phyloP scores from a whole-genome alignment of 768 basidiomycete genomes.

The Psilocybe tampanensis region DNA sequence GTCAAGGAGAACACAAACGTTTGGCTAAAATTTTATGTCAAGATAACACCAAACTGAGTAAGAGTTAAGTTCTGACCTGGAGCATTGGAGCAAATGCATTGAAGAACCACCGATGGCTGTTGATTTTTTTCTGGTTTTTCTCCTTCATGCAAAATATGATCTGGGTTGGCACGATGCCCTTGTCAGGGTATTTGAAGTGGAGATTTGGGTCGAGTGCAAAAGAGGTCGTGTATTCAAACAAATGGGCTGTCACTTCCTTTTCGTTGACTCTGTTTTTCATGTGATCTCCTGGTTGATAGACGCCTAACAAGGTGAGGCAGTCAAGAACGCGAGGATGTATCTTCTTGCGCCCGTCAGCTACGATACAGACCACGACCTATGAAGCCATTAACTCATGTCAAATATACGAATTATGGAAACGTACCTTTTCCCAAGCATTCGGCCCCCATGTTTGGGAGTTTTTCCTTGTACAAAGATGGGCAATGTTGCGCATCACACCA shows the following conservation, averaged over 20 bases:
- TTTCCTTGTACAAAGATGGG: conserved; percentile 81
- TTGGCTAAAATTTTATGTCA: conserved; percentile 57
- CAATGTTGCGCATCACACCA: conserved; percentile 90
- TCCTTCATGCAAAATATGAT: conserved; percentile 92
- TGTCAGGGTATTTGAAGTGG: conserved; percentile 87
- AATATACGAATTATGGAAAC: not conserved
- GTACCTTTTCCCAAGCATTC: conserved; percentile 94
- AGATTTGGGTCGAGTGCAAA: conserved; percentile 79
- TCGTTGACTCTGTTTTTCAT: conserved; percentile 50
- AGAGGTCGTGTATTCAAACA: conserved; percentile 88
- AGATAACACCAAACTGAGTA: not conserved
- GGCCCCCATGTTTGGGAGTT: conserved; percentile 95
- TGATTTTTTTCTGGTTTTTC: conserved; percentile 96
- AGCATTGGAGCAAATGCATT: conserved; percentile 88
- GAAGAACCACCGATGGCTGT: conserved; percentile 97
- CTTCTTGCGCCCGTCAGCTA: conserved; percentile 85
- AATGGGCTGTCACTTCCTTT: conserved; percentile 62
- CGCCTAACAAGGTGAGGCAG: conserved; percentile 89
- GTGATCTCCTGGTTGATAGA: conserved; percentile 72
- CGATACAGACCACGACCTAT: conserved; percentile 90
- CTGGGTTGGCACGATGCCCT: conserved; percentile 93
- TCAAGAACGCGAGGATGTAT: conserved; percentile 84
- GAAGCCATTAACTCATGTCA: not conserved
- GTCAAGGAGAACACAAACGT: conserved; percentile 90
- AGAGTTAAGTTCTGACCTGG: conserved; percentile 49